Percentiles rank a stretch among this genome's conserved stretches.
Evolutionary conservation across 257 asterid species (phyloP).

Genomic region (Solanum bulbocastanum): DNA sequence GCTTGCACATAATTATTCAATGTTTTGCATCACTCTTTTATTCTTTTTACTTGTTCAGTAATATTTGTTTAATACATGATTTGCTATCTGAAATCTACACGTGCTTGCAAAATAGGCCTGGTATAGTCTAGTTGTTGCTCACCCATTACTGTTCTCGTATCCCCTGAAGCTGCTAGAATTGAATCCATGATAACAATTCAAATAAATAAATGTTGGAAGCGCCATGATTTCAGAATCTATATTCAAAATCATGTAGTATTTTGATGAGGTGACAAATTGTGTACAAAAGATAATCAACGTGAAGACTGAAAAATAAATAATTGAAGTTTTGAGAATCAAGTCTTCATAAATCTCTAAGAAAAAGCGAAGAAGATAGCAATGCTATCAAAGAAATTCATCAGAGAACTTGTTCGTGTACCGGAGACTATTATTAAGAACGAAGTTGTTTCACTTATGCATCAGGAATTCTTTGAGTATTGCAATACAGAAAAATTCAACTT

Average conservation of each 20-base stretch:
- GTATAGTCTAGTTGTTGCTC: background rate
- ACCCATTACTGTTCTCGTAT: background rate
- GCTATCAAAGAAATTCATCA: background rate
- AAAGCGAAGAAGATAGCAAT: background rate
- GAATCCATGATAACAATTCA: background rate
- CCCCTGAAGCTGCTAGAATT: background rate
- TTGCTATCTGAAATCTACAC: background rate
- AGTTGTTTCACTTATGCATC: background rate
- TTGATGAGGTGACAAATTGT: background rate
- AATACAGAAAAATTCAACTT: no score
- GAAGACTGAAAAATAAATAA: no score
- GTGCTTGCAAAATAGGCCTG: background rate
- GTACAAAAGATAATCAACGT: no score
- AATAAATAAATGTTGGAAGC: background rate
- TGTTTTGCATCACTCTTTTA: background rate
- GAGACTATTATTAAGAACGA: background rate
- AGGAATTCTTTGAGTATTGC: no score
- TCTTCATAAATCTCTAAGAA: background rate
- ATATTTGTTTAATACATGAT: background rate
- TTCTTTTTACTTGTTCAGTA: background rate
- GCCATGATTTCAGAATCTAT: background rate
- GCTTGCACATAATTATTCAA: background rate
- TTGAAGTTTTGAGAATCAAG: background rate
- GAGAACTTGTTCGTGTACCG: no score
- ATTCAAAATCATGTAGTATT: background rate